Evolutionary conservation across 805 yeast species (phyloP), one percentile per base, ranked within the genome.

Genomic region (Pichia sporocuriosa): DNA sequence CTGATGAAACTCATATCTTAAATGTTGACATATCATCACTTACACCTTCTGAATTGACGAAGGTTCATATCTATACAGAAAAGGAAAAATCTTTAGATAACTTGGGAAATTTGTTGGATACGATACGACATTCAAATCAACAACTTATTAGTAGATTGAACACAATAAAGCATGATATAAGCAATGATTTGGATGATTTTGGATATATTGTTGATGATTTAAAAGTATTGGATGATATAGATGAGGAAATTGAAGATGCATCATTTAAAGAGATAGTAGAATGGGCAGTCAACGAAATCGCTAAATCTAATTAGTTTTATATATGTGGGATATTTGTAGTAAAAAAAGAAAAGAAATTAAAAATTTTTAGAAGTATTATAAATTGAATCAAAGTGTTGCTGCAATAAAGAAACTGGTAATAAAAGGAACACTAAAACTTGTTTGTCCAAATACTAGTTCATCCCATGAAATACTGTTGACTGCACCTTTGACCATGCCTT

Each of bases 391-490:
- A 19, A 41, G 17, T 4, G 44, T 37, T 30, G 44, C 40, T 3
- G 44, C 27, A 15, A 78, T 70, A 48, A 77, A 49, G 54, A 79
- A 79, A 9, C 79, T 61, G 33, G 70, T 55, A 8, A 71, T 54
- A 57, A 80, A 80, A 25, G 79, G 69, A 24, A 74, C 42, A 59
- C 76, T 78, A 67, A 81, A 80, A 45, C 80, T 72, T 30, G 83
- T 80, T 46, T 75, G 73, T 40, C 75, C 74, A 44, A 80, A 69
- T 15, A 79, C 55, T 62, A 79, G 66, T 25, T 68, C 62, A 11
- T 46, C 51, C 51, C 51, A 47, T 8, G 43, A 38, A 21, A 47
- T 32, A 8, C 39, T 32, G n/a, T 29, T 24, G 6, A 39, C 39
- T 3, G 48, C 48, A 20, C 37, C 38, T 15, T 39, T 44, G 12